Evolutionary conservation across 305 asterid genomes (phyloP).

Genomic region (Fraxinus dipetala): DNA sequence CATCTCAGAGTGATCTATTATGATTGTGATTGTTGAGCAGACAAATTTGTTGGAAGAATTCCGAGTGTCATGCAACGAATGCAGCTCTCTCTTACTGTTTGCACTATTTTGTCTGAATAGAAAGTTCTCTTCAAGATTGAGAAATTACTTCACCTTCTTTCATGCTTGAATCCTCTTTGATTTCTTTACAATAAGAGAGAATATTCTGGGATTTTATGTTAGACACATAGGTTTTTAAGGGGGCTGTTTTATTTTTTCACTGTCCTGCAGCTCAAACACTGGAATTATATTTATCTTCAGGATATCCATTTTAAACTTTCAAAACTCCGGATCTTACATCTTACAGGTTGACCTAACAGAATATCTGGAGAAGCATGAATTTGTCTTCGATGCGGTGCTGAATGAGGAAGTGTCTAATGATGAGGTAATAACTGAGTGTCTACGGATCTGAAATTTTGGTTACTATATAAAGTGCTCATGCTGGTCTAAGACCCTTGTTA

Average conservation of each 20-base stretch:
- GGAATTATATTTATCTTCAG: constrained; percentile 8
- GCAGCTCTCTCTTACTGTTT: not conserved
- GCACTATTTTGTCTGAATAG: not conserved
- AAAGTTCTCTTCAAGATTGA: not conserved
- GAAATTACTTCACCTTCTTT: not conserved
- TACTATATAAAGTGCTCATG: not conserved
- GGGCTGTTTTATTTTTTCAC: not conserved
- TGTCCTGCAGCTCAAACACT: not conserved
- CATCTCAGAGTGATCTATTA: not conserved
- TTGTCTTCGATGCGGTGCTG: constrained; percentile 95
- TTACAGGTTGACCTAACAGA: constrained; percentile 86
- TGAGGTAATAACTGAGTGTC: constrained; percentile 34
- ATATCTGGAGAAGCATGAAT: constrained; percentile 92
- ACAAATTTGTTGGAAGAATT: not conserved
- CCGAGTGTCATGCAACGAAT: not conserved
- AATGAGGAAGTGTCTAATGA: constrained; percentile 79
- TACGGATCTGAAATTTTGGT: not conserved
- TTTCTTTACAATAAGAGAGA: not conserved
- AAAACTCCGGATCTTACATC: constrained; percentile 19
- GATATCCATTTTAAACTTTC: not conserved
- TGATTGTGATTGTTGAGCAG: not conserved
- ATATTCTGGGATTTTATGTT: not conserved
- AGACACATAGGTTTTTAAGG: constrained; percentile 1
- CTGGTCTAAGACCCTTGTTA: constrained; percentile 3
- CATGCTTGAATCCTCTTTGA: not conserved